Evolutionary conservation across 306 rosid genomes (phyloP), one percentile per base, ranked within the genome.

Genomic region (Acacia confusa): DNA sequence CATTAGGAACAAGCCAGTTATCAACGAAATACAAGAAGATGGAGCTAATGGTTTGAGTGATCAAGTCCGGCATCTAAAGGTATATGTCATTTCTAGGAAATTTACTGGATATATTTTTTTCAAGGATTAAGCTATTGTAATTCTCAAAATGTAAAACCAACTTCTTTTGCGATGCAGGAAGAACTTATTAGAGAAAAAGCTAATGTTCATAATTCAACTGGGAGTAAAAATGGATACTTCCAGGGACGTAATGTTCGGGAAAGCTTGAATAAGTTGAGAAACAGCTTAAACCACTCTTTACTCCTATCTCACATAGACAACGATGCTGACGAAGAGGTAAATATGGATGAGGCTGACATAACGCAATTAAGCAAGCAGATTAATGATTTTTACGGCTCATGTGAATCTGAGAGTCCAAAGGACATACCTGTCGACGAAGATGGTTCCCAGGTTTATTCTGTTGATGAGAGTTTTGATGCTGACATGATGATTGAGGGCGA

Each of bases 51-150:
- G 89, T 81, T 82, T 96, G 81, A 92, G 97, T 82, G 99, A 96
- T 87, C 96, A 92, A 89, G 93, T 96, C 75, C 94, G 99, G 81
- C 89, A 86, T 78, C 67, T 96, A 81, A 96, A 96, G 97, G 99
- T 95, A 88, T 36, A 75, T 13, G 57, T 70, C 74, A 66, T 43
- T 78, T 61, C 65, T 28, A 14, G 22, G 60, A 72, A 47, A 72
- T 72, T 70, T 47, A 38, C 43, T 52, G 24, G 68, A 82, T 80
- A 84, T 69, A 68, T 47, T 55, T 60, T 72, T 36, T 74, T 71
- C 41, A 53, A 55, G 16, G 30, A 66, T 83, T 67, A 38, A 60
- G 53, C 61, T 45, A 61, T 66, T 22, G 53, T 58, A 53, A 53
- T 58, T 63, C 12, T 79, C 77, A 75, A 77, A 81, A 30, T 67